Base-by-base conservation (phyloP, 768 basidiomycete genomes). In the Amanita subjunquillea region DNA sequence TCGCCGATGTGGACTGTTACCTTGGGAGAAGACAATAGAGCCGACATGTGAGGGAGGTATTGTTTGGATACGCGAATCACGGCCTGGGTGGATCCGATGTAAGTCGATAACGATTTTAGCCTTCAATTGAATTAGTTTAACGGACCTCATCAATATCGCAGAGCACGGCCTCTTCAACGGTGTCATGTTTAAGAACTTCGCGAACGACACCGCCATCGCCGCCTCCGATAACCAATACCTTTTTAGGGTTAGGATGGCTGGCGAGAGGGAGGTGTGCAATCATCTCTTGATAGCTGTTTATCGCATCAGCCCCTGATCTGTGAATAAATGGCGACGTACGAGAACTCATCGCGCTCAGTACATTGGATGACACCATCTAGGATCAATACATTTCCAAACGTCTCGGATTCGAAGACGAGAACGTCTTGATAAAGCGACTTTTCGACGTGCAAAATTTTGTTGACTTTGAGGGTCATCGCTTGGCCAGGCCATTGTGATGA, bases 121-220 rank as follows among this genome's bases (percentile, higher is more conserved):
- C 22, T 27, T 23, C 39, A 3, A 27, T 22, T 9, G 23, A 44
- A 10, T 25, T 40, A 36, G 7, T 23, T 27, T 23, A 22, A 54
- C 65, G 39, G 46, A 87, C 90, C 78, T 98, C 94, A 65, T 98
- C 95, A 61, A 99, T 99, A 68, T 98, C 95, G 70, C 91, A 94
- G 6, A 99, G 82, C 15, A 94, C 91, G 59, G 97, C 93, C 59
- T 91, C 69, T 67, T 97, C 82, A 52, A 99, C 93, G 2, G 79
- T 76, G 48, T 84, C 78, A 69, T 98, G 94, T 76, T 94, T 97
- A 64, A 99, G 79, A 22, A 93, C 91, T 68, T 99, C 95, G 45
- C 95, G 85, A 41, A 99, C 91, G 56, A 98, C 95, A 59, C 95
- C 96, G 40, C 96, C 96, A 67, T 99, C 96, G 27, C 96, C 96